phyloP scores from a whole-genome alignment of 1,284 basidiomycete species.

The Vanrija humicola region DNA sequence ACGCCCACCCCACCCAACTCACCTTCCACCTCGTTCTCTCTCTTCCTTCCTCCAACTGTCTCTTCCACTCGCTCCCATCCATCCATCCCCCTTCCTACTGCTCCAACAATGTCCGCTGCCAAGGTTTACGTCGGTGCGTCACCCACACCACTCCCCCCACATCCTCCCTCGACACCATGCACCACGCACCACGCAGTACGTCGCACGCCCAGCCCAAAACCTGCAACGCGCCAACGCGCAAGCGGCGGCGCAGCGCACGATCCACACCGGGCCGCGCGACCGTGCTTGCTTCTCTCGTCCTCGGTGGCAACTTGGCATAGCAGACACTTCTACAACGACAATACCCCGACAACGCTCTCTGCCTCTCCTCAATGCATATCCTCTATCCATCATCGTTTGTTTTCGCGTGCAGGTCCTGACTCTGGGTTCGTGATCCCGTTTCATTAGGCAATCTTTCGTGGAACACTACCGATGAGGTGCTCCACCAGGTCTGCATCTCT shows the following conservation, averaged over 20 bases:
- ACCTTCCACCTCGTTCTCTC: background rate
- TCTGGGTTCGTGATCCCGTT: background rate
- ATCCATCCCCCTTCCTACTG: background rate
- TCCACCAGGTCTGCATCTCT: constrained; percentile 63
- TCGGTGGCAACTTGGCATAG: background rate
- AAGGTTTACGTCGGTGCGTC: constrained; percentile 26
- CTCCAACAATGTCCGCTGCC: constrained; percentile 18
- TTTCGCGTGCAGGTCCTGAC: background rate
- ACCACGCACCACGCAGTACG: background rate
- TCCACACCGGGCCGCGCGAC: no score
- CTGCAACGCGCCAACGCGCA: no score
- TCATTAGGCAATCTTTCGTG: constrained; percentile 53
- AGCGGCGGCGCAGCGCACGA: no score
- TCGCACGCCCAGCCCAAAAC: background rate
- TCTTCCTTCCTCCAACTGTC: background rate
- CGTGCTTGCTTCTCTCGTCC: background rate
- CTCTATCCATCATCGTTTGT: background rate
- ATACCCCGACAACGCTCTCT: no score
- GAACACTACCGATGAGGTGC: constrained; percentile 88
- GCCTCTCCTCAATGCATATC: no score
- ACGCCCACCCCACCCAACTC: background rate
- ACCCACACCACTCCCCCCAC: background rate
- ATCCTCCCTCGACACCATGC: background rate
- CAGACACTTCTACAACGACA: no score
- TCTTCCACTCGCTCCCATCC: constrained; percentile 3